Conservation (phyloP, 1,284 basidiomycete species). For the Leucoagaricus sp. region DNA sequence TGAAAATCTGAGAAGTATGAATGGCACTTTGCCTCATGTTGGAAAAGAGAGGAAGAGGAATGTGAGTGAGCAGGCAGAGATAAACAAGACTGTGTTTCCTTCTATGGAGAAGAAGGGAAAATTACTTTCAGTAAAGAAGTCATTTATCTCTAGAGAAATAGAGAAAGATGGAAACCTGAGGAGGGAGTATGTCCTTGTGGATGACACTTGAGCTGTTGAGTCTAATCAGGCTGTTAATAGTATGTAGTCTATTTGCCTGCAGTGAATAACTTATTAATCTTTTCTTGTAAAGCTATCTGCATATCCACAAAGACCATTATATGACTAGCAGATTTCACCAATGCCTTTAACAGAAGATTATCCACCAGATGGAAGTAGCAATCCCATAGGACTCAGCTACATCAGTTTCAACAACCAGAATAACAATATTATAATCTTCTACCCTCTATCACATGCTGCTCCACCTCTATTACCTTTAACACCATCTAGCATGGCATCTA, state of each 20-base stretch:
- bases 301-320: slow-evolving; percentile 56
- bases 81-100: slow-evolving; percentile 5
- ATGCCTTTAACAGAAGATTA: slow-evolving; percentile 48
- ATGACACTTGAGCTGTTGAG: slow-evolving; percentile 72
- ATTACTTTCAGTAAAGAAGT: slow-evolving; percentile 60
- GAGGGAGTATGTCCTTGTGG: slow-evolving; percentile 79
- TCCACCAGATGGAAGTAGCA: slow-evolving; percentile 25
- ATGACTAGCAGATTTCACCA: slow-evolving; percentile 49
- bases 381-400: slow-evolving; percentile 28
- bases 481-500: slow-evolving; percentile 59
- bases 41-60: neutral
- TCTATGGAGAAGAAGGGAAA: slow-evolving; percentile 21
- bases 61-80: neutral
- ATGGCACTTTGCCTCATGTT: neutral
- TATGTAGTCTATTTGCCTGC: slow-evolving; percentile 28
- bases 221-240: slow-evolving; percentile 80
- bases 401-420: slow-evolving; percentile 28
- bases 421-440: slow-evolving; percentile 54
- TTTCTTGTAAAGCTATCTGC: slow-evolving; percentile 59
- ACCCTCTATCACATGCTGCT: slow-evolving; percentile 58
- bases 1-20: slow-evolving; percentile 1
- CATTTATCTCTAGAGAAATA: slow-evolving; percentile 75
- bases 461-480: slow-evolving; percentile 60
- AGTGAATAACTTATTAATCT: neutral
- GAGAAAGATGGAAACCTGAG: slow-evolving; percentile 77